Base-by-base conservation (phyloP, 768 basidiomycete species). In the Pleurotus salmoneostramineus region DNA sequence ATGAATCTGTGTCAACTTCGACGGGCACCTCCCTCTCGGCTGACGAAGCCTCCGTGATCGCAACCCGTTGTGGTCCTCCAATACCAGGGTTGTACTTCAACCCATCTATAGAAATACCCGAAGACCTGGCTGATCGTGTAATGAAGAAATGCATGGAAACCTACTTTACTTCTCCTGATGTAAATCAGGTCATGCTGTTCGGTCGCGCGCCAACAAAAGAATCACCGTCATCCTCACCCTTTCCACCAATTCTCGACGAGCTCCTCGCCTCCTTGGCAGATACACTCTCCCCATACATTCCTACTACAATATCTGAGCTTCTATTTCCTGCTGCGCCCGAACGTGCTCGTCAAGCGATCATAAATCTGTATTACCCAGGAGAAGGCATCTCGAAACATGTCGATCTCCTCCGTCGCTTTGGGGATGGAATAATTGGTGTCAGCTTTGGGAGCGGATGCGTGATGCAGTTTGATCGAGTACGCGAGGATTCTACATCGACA, bases 181-280 rank as follows among this genome's bases (percentile, higher is more conserved):
- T 83, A 48, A 91, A 96, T 65, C 93, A 95, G 69, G 81, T 89
- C 54, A 95, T 95, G 93, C 79, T 96, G 14, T 96, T 96, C 65
- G 85, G 85, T 45, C 81, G 86, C 11, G 66, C 68, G 42, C 40
- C 64, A 61, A 42, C 15, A 50, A 32, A 58, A 60, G 33, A 32
- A 36, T 11, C 43, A 59, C 46, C 27, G 17, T 47, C 32, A 46
- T 43, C 43, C 5, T 36, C 61, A 45, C 11, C 57, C 31, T 57
- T 93, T 27, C 90, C 91, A 6, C 65, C 72, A 2, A 72, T 84
- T 52, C 72, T 94, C 42, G 62, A 74, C 31, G 63, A 74, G 36
- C 77, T 94, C 6, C 78, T 93, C 32, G 66, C 73, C 4, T 66
- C 63, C 0, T 70, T 93, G 8, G 77, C 82, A 1, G 61, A 57